Conservation (phyloP, 2,329 filamentous ascomycete species). For the Dichotomopilus funicola region DNA sequence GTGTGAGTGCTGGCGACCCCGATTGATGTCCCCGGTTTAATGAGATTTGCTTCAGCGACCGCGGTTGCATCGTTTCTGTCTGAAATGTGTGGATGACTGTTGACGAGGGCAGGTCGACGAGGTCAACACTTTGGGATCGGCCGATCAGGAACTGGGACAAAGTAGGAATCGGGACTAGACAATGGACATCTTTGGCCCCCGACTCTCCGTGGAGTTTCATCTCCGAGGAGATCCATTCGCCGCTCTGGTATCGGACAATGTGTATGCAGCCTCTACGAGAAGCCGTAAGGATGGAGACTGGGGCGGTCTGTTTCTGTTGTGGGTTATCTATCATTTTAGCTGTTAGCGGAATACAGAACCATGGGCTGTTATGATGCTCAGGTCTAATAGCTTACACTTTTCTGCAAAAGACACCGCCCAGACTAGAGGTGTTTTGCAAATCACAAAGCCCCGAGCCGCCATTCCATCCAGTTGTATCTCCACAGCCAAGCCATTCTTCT, state of each 20-base stretch:
- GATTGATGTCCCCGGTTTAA: slow-evolving; percentile 39
- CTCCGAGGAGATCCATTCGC: slow-evolving; percentile 45
- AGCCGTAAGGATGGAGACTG: slow-evolving; percentile 39
- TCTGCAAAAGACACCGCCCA: slow-evolving; percentile 42
- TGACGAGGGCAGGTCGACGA: slow-evolving; percentile 53
- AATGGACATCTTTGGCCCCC: slow-evolving; percentile 42
- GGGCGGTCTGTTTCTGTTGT: slow-evolving; percentile 17
- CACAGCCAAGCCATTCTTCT: slow-evolving; percentile 56
- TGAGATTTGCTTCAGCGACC: slow-evolving; percentile 55
- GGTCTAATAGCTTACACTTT: slow-evolving; percentile 34
- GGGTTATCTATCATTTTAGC: slow-evolving; percentile 14
- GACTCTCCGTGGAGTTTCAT: slow-evolving; percentile 34
- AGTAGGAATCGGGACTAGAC: slow-evolving; percentile 52
- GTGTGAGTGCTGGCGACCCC: slow-evolving; percentile 55
- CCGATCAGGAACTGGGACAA: slow-evolving; percentile 57
- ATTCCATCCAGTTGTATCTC: slow-evolving; percentile 47
- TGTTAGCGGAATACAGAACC: background rate
- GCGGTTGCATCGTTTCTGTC: slow-evolving; percentile 51
- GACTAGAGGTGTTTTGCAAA: slow-evolving; percentile 48
- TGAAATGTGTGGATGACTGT: slow-evolving; percentile 55
- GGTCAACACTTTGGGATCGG: slow-evolving; percentile 48
- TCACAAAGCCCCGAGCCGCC: slow-evolving; percentile 36
- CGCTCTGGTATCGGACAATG: slow-evolving; percentile 36
- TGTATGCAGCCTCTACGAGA: slow-evolving; percentile 47
- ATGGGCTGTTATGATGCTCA: background rate